phyloP scores from a whole-genome alignment of 805 yeast species.

The Barnettozyma californica region DNA sequence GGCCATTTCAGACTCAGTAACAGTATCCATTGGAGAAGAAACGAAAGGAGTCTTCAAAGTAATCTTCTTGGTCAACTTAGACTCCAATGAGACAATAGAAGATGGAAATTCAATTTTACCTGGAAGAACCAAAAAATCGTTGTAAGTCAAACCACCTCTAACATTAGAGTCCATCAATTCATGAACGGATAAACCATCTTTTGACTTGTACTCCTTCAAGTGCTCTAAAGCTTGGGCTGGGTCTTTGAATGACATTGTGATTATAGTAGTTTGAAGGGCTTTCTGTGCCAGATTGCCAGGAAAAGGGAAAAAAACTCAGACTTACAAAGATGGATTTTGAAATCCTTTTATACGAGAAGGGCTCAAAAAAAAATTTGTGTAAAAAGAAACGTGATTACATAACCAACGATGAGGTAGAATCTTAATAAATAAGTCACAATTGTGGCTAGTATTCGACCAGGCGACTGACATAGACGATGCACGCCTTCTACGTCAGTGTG shows the following conservation, averaged over 20 bases:
- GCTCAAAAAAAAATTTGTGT: conserved; percentile 1
- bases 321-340: conserved; percentile 1
- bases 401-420: conserved; percentile 2
- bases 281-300: conserved; percentile 27
- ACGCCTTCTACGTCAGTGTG: too few species aligned
- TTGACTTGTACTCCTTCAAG: conserved; percentile 57
- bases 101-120: conserved; percentile 92
- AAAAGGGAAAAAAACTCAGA: conserved; percentile 11
- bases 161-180: conserved; percentile 83
- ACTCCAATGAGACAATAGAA: conserved; percentile 67
- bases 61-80: conserved; percentile 88
- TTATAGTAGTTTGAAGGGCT: conserved; percentile 18
- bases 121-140: conserved; percentile 92
- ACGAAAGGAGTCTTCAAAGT: conserved; percentile 90
- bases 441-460: background rate
- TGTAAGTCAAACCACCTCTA: conserved; percentile 96
- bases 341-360: conserved; percentile 1
- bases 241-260: conserved; percentile 33
- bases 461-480: background rate
- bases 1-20: conserved; percentile 96
- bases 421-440: background rate
- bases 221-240: conserved; percentile 59
- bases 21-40: conserved; percentile 99
- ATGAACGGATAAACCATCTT: conserved; percentile 82
- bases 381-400: conserved; percentile 4